Evolutionary conservation across 208 protist species (phyloP), one percentile per base, ranked within the genome.

Genomic region (Zelonia costaricensis): DNA sequence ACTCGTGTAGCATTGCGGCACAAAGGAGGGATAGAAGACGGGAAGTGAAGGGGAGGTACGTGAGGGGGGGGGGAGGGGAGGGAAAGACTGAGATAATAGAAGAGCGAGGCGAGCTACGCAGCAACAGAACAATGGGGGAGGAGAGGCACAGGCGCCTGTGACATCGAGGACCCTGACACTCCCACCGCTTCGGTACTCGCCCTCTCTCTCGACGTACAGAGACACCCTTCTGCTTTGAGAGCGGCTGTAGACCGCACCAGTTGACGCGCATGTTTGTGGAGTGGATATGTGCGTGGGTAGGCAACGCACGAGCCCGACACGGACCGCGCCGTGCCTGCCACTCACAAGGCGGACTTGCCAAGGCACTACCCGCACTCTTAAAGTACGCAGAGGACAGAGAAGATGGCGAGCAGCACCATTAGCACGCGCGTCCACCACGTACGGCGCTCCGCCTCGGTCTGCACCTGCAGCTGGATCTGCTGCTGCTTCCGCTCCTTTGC

Each of bases 371-470:
- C n/a, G 15, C 18, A 31, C 30, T 43, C 40, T 51, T 82, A 84
- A 46, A 93, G 40, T 16, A 93, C 60, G 31, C 80, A 88, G 7
- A 93, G 74, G 2, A 93, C 49, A 27, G 75, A 79, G 56, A 93
- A 88, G 58, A 93, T 13, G 25, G 70, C 67, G 13, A 92, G 74
- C 30, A 92, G 69, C 12, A 76, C 76, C 59, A 89, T 62, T 46
- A 93, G 69, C 27, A 83, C 64, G 18, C 68, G 78, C 7, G 61
- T 78, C 82, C 82, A 93, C 86, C 82, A 93, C 28, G 66, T 67
- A 9, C 80, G 74, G 20, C 69, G 71, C 33, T 70, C 74, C 65
- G 74, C 43, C 63, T 87, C 82, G 3, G 33, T 53, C 39, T 78
- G n/a, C 42, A 70, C 4, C 44, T 76, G 39, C 46, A 59, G 40